phyloP scores from a whole-genome alignment of 805 yeast species.

The Yamadazyma paraphyllophila region DNA sequence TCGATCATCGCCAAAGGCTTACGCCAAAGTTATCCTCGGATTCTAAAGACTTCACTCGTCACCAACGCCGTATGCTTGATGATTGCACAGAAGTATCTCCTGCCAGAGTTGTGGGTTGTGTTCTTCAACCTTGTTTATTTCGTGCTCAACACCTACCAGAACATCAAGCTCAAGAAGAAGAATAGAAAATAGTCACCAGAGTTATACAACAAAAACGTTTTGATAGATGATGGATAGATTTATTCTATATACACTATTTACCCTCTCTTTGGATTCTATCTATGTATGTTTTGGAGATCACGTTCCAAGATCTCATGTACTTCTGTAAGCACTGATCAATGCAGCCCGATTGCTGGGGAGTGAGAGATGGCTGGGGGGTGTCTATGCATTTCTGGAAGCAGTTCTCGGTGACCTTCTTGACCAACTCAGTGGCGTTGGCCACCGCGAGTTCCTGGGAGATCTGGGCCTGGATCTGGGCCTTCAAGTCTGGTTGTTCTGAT shows the following conservation, averaged over 20 bases:
- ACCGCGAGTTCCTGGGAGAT: constrained; percentile 82
- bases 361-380: constrained; percentile 53
- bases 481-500: constrained; percentile 41
- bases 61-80: constrained; percentile 51
- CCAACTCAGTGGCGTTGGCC: constrained; percentile 87
- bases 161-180: constrained; percentile 43
- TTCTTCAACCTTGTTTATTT: constrained; percentile 59
- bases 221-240: neutral
- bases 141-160: constrained; percentile 60
- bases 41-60: constrained; percentile 53
- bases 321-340: constrained; percentile 77
- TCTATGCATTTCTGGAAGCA: constrained; percentile 79
- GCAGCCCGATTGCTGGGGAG: constrained; percentile 60
- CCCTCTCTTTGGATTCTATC: constrained; percentile 56
- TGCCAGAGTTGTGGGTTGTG: constrained; percentile 63
- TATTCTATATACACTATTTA: constrained; percentile 20
- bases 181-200: neutral
- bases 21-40: constrained; percentile 42
- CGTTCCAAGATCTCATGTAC: constrained; percentile 90
- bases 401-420: constrained; percentile 79
- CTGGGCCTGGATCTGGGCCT: constrained; percentile 64
- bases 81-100: constrained; percentile 55
- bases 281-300: constrained; percentile 73
- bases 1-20: constrained; percentile 30
- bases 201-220: no score